Evolutionary conservation across 2,329 filamentous ascomycete genomes (phyloP).

Genomic region (Ceratocystiopsis sp.): DNA sequence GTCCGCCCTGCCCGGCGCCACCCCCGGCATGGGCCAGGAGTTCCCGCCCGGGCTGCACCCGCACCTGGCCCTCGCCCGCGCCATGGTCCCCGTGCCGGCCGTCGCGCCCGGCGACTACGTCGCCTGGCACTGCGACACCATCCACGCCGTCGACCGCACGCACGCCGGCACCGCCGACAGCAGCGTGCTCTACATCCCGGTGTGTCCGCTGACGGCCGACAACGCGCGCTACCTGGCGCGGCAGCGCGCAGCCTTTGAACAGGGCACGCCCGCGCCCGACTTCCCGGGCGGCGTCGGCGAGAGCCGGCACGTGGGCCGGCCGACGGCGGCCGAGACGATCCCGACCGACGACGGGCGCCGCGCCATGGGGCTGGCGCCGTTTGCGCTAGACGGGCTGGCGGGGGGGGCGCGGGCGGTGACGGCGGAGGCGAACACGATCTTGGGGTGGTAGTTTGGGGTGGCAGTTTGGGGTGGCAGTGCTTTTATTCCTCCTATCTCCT

Average conservation of each 20-base stretch:
- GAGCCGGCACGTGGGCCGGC: constrained; percentile 30
- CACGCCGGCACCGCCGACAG: constrained; percentile 59
- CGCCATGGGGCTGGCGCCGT: no score
- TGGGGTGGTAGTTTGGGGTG: no score
- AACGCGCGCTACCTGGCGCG: constrained; percentile 56
- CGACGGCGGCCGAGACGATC: no score
- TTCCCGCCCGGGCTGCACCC: constrained; percentile 47
- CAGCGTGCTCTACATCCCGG: constrained; percentile 77
- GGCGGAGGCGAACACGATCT: no score
- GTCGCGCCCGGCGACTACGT: constrained; percentile 62
- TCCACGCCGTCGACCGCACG: constrained; percentile 69
- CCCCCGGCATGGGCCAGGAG: constrained; percentile 53
- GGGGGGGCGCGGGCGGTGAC: no score
- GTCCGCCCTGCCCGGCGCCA: constrained; percentile 44
- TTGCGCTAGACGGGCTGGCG: no score
- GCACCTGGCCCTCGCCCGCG: constrained; percentile 46
- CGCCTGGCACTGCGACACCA: constrained; percentile 68
- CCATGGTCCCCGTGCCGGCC: constrained; percentile 55
- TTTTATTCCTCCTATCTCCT: no score
- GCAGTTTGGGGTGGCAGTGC: no score
- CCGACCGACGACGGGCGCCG: no score
- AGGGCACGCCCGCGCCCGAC: constrained; percentile 50
- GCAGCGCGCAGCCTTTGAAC: constrained; percentile 54
- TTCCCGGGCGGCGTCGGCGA: constrained; percentile 60
- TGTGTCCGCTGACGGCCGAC: constrained; percentile 59